These are phyloP conservation scores for Aspergillus cristatus DNA, from an alignment of 495 filamentous ascomycete species.

Conservation along the genomic window DNA sequence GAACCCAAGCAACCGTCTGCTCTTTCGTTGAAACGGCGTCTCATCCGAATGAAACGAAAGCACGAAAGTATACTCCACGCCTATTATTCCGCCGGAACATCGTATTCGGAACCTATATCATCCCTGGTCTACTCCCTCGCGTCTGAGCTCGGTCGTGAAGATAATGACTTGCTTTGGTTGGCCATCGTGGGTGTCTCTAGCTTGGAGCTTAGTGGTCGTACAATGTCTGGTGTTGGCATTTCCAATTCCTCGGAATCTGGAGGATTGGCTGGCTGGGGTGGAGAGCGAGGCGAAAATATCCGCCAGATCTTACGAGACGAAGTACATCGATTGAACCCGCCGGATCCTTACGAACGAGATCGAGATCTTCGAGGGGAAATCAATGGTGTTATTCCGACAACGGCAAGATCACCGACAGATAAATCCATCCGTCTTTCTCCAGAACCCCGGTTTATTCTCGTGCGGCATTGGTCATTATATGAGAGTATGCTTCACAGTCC, in stretches of 20 bases:
- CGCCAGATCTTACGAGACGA: conserved; percentile 82
- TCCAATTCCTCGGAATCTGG: conserved; percentile 47
- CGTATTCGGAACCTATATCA: conserved; percentile 90
- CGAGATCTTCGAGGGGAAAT: conserved; percentile 48
- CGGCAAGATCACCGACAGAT: conserved; percentile 80
- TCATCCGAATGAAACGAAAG: conserved; percentile 66
- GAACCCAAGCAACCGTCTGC: conserved; percentile 56
- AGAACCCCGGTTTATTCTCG: conserved; percentile 86
- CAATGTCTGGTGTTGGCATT: conserved; percentile 70
- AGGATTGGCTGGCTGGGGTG: conserved; percentile 67
- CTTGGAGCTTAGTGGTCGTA: conserved; percentile 82
- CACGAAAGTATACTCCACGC: conserved; percentile 60
- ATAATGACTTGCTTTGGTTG: conserved; percentile 93
- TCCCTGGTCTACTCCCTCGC: conserved; percentile 89
- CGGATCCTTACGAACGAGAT: conserved; percentile 50
- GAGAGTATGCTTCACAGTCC: conserved; percentile 98
- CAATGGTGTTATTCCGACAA: conserved; percentile 74
- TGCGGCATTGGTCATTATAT: conserved; percentile 94
- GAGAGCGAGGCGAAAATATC: conserved; percentile 73
- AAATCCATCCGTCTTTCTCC: conserved; percentile 87
- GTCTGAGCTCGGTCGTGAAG: conserved; percentile 89
- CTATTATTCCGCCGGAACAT: conserved; percentile 81
- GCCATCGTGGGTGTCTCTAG: conserved; percentile 87
- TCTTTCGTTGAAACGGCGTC: conserved; percentile 55
- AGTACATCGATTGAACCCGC: conserved; percentile 87